Conservation (phyloP, 164 flowering plant species). For the Houttuynia cordata region DNA sequence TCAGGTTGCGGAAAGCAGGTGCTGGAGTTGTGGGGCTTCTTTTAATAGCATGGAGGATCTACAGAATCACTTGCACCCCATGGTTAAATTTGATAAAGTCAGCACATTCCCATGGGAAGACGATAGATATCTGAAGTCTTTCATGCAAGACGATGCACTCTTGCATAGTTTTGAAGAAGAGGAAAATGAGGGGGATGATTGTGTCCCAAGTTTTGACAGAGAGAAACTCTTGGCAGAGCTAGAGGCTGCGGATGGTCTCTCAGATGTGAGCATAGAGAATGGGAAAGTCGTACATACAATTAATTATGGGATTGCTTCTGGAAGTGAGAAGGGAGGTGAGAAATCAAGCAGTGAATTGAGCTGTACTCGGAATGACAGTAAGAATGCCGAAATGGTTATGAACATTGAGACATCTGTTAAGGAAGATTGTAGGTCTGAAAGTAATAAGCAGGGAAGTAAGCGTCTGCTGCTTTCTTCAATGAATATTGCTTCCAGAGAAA, state of each 20-base stretch:
- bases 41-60: constrained; percentile 35
- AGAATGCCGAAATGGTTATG: constrained; percentile 12
- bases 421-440: constrained; percentile 10
- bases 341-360: constrained; percentile 13
- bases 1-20: constrained; percentile 58
- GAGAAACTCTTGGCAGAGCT: constrained; percentile 31
- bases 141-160: constrained; percentile 62
- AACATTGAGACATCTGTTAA: constrained; percentile 10
- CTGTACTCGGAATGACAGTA: constrained; percentile 6
- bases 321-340: constrained; percentile 10
- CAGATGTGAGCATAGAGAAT: constrained; percentile 20
- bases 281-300: constrained; percentile 13
- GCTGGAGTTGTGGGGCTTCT: constrained; percentile 52
- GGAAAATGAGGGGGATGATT: constrained; percentile 53
- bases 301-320: constrained; percentile 3
- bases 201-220: constrained; percentile 16
- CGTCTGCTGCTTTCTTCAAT: constrained; percentile 19
- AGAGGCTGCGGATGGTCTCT: constrained; percentile 12
- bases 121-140: constrained; percentile 66
- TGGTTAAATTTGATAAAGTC: constrained; percentile 9
- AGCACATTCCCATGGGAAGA: constrained; percentile 38
- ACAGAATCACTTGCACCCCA: constrained; percentile 45
- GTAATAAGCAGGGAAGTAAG: constrained; percentile 13
- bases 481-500: constrained; percentile 32
- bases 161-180: constrained; percentile 66